These are phyloP conservation scores for Tetrapyrgos nigripes DNA, from an alignment of 1,284 basidiomycete genomes.

Conservation along the genomic window DNA sequence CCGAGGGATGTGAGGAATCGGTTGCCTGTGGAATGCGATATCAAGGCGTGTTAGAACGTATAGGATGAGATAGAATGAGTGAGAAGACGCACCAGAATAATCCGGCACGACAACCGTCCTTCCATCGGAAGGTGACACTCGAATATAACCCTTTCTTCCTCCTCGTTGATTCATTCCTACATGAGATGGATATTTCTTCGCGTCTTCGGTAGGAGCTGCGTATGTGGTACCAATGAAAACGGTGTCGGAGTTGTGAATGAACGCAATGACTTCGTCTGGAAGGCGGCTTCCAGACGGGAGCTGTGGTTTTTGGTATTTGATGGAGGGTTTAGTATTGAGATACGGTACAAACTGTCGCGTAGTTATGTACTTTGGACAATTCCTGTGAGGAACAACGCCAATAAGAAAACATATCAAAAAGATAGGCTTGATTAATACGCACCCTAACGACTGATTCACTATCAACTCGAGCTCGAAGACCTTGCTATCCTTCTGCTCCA, in stretches of 20 bases:
- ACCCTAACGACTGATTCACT: conserved; percentile 68
- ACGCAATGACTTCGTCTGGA: conserved; percentile 51
- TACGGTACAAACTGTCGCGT: conserved; percentile 53
- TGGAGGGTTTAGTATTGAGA: conserved; percentile 41
- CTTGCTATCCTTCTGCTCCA: conserved; percentile 29
- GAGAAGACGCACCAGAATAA: conserved; percentile 54
- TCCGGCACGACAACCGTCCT: conserved; percentile 66
- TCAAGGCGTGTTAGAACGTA: conserved; percentile 1
- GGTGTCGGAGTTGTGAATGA: conserved; percentile 58
- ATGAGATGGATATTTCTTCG: conserved; percentile 54
- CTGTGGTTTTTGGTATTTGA: conserved; percentile 41
- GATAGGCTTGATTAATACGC: conserved; percentile 1
- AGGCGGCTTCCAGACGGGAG: conserved; percentile 48
- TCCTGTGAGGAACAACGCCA: conserved; percentile 40
- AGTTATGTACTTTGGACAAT: conserved; percentile 74
- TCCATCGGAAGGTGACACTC: conserved; percentile 58
- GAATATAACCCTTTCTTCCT: conserved; percentile 61
- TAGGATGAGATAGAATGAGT: neutral
- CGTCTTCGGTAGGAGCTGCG: conserved; percentile 42
- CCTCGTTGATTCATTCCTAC: conserved; percentile 71
- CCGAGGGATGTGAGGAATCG: conserved; percentile 66
- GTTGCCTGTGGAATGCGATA: conserved; percentile 50
- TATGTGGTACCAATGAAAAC: conserved; percentile 63
- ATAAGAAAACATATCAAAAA: neutral
- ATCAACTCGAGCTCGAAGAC: conserved; percentile 38